Conservation (phyloP, 2,329 filamentous ascomycete genomes). For the Xylariaceae sp. region DNA sequence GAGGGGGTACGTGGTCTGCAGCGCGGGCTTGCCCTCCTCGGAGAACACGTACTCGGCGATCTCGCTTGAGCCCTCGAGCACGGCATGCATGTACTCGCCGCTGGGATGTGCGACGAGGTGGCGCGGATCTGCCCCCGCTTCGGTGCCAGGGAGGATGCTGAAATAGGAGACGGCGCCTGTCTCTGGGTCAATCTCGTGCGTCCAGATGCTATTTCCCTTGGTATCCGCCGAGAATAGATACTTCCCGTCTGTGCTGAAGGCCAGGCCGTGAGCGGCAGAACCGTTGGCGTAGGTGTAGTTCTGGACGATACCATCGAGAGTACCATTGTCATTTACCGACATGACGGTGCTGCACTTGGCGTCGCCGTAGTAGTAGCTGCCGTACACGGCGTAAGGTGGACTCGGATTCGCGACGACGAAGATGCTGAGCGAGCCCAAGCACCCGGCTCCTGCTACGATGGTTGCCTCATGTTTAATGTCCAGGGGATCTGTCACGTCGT, state of each 20-base stretch:
- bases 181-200: constrained; percentile 18
- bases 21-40: constrained; percentile 3
- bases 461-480: constrained; percentile 15
- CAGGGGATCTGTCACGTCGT: constrained; percentile 18
- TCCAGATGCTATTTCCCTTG: constrained; percentile 38
- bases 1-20: constrained; percentile 16
- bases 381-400: constrained; percentile 25
- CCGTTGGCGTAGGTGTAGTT: constrained; percentile 39
- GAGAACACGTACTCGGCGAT: constrained; percentile 18
- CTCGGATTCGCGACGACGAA: constrained; percentile 18
- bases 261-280: constrained; percentile 44
- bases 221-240: constrained; percentile 46
- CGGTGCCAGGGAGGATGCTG: constrained; percentile 11
- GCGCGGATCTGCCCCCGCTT: constrained; percentile 19
- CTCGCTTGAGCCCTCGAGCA: constrained; percentile 23
- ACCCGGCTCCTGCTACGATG: constrained; percentile 13
- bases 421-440: constrained; percentile 18
- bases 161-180: constrained; percentile 14
- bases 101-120: constrained; percentile 22
- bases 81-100: constrained; percentile 22
- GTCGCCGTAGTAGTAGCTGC: constrained; percentile 22
- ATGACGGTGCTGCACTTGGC: constrained; percentile 29
- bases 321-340: constrained; percentile 37
- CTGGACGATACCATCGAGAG: constrained; percentile 36
- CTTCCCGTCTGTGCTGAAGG: constrained; percentile 38